Conservation (phyloP, 352 stramenopile genomes). For the Pythium dissimile region DNA sequence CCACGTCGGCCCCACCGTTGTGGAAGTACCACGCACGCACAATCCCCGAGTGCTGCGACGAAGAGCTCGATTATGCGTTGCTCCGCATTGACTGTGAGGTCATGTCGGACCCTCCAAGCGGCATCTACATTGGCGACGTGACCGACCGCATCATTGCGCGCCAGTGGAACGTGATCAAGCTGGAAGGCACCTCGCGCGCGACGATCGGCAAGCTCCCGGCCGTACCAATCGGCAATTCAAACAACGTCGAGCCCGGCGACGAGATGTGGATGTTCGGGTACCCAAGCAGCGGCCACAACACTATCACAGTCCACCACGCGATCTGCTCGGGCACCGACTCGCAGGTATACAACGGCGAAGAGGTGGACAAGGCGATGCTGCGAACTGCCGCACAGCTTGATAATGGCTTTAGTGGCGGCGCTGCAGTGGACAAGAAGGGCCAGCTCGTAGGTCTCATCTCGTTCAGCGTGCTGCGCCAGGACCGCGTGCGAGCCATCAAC, state of each 20-base stretch:
- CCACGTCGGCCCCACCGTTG: slow-evolving; percentile 66
- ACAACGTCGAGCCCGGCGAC: slow-evolving; percentile 84
- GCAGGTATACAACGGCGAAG: slow-evolving; percentile 80
- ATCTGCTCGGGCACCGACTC: slow-evolving; percentile 87
- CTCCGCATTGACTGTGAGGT: slow-evolving; percentile 83
- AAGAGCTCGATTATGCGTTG: slow-evolving; percentile 80
- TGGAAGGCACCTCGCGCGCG: slow-evolving; percentile 63
- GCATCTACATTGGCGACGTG: slow-evolving; percentile 87
- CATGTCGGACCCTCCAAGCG: slow-evolving; percentile 79
- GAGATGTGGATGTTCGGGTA: slow-evolving; percentile 92
- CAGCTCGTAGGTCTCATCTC: slow-evolving; percentile 84
- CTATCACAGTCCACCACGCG: slow-evolving; percentile 87
- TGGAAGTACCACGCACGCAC: slow-evolving; percentile 85
- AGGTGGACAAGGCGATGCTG: slow-evolving; percentile 86
- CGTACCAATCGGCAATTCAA: slow-evolving; percentile 83
- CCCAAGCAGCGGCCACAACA: slow-evolving; percentile 86
- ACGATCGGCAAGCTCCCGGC: slow-evolving; percentile 75
- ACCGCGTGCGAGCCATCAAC: slow-evolving; percentile 85
- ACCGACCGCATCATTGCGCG: slow-evolving; percentile 83
- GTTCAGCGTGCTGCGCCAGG: slow-evolving; percentile 82
- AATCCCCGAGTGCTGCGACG: slow-evolving; percentile 81
- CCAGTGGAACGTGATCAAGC: slow-evolving; percentile 80
- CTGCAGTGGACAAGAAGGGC: slow-evolving; percentile 82
- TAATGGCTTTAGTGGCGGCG: slow-evolving; percentile 83
- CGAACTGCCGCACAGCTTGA: slow-evolving; percentile 80